phyloP scores from a whole-genome alignment of 2,329 filamentous ascomycete species.

The Capronia americana region DNA sequence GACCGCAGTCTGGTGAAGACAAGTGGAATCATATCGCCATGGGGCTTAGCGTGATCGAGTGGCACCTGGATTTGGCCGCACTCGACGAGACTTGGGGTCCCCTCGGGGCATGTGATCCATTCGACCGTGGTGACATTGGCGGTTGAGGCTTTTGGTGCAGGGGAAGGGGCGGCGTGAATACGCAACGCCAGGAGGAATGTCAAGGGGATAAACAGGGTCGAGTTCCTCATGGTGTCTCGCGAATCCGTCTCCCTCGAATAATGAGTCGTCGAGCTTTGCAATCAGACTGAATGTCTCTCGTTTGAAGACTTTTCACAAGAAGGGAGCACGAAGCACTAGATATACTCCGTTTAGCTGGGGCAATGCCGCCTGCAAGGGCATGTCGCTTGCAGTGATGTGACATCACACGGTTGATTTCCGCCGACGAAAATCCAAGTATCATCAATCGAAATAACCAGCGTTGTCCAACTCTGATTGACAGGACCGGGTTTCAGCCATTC shows the following conservation, averaged over 20 bases:
- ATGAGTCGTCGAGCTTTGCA: no score
- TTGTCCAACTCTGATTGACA: background rate
- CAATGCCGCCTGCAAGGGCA: background rate
- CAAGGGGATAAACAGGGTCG: background rate
- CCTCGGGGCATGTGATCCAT: conserved; percentile 2
- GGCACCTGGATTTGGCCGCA: conserved; percentile 39
- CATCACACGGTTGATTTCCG: background rate
- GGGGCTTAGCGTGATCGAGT: conserved; percentile 44
- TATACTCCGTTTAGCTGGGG: background rate
- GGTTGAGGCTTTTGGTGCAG: background rate
- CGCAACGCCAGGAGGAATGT: background rate
- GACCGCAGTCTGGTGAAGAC: conserved; percentile 39
- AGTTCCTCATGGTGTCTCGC: background rate
- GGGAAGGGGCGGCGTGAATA: background rate
- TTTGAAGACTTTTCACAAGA: background rate
- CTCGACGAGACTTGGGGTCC: background rate
- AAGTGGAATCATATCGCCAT: conserved; percentile 42
- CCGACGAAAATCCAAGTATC: background rate
- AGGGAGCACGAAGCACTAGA: background rate
- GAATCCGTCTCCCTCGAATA: background rate
- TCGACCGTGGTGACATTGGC: background rate
- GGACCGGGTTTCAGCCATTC: no score
- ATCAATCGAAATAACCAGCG: background rate
- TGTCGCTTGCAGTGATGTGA: background rate
- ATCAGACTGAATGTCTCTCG: no score